phyloP scores from a whole-genome alignment of 75 land plant species.

The Ceratopteris richardii region DNA sequence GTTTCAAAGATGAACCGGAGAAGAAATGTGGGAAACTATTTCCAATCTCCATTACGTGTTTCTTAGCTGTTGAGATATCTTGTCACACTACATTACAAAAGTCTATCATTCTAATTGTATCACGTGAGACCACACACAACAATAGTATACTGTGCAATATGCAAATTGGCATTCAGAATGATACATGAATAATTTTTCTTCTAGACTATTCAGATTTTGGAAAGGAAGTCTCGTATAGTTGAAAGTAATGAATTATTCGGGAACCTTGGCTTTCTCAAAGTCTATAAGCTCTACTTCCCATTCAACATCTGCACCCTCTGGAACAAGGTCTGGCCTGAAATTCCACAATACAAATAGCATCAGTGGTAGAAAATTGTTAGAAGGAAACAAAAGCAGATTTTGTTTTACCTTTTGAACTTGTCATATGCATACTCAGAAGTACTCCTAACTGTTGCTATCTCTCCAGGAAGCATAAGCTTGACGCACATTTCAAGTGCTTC shows the following conservation, averaged over 20 bases:
- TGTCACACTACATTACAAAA: too few species aligned
- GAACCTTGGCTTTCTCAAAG: slow-evolving; percentile 74
- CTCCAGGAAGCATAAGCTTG: slow-evolving; percentile 91
- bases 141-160: too few species aligned
- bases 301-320: slow-evolving; percentile 80
- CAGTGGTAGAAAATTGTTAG: background rate
- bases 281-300: slow-evolving; percentile 93
- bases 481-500: slow-evolving; percentile 95
- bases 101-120: too few species aligned
- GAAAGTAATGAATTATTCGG: background rate
- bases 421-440: slow-evolving; percentile 95
- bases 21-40: too few species aligned
- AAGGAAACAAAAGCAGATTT: background rate
- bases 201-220: too few species aligned
- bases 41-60: too few species aligned
- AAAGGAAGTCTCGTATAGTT: too few species aligned
- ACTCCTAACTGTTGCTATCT: slow-evolving; percentile 68
- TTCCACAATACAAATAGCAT: background rate
- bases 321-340: slow-evolving; percentile 70
- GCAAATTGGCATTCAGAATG: too few species aligned
- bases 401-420: slow-evolving; percentile 69
- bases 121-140: too few species aligned
- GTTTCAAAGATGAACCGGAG: too few species aligned
- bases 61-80: too few species aligned
- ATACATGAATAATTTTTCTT: too few species aligned